These are phyloP conservation scores for Colletotrichum trifolii DNA, from an alignment of 2,329 filamentous ascomycete species.

Conservation along the genomic window DNA sequence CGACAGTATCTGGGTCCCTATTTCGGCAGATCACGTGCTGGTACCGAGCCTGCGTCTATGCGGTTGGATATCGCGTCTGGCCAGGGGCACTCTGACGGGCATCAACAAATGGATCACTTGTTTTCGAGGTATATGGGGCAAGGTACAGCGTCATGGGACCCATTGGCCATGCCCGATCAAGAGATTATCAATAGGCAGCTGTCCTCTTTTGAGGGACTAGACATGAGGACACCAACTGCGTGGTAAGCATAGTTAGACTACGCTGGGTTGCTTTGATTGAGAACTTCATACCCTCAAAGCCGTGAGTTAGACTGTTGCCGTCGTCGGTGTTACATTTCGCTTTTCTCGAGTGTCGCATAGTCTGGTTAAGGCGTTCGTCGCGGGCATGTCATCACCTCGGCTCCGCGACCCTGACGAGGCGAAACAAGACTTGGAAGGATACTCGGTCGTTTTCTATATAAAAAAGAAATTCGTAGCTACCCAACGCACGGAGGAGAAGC, in stretches of 20 bases:
- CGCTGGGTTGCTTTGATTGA: too few relatives aligned
- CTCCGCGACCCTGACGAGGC: too few relatives aligned
- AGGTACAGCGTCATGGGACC: slow-evolving; percentile 13
- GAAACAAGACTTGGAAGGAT: too few relatives aligned
- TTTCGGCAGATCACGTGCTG: slow-evolving; percentile 1
- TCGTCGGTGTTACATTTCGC: too few relatives aligned
- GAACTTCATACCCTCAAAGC: too few relatives aligned
- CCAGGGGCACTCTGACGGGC: neutral
- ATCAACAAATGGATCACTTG: slow-evolving; percentile 13
- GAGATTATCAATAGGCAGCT: slow-evolving; percentile 15
- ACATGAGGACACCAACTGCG: slow-evolving; percentile 16
- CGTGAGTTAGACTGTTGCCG: too few relatives aligned
- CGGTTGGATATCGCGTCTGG: neutral
- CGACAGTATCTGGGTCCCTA: slow-evolving; percentile 1
- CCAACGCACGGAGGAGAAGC: too few relatives aligned
- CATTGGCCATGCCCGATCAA: slow-evolving; percentile 12
- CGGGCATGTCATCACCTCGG: too few relatives aligned
- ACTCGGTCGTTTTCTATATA: too few relatives aligned
- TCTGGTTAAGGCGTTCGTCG: too few relatives aligned
- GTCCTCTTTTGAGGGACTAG: slow-evolving; percentile 8
- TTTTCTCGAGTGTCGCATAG: too few relatives aligned
- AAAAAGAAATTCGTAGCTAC: too few relatives aligned
- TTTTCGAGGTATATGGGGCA: slow-evolving; percentile 16
- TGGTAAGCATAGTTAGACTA: slow-evolving; percentile 4
- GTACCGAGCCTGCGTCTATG: neutral